phyloP scores from a whole-genome alignment of 2,329 filamentous ascomycete genomes.

The Orbilia quercus region DNA sequence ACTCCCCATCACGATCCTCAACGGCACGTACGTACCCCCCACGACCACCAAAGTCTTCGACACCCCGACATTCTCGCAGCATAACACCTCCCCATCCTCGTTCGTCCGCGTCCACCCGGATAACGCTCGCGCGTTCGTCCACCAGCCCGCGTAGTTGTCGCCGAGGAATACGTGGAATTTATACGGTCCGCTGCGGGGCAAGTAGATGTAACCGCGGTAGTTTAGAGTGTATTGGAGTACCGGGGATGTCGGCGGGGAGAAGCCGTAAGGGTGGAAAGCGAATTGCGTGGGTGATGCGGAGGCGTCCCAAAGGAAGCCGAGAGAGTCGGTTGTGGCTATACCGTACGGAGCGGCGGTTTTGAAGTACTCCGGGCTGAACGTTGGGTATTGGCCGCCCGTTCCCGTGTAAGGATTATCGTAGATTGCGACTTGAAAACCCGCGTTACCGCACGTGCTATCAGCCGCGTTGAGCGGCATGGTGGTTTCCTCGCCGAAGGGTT shows the following conservation, averaged over 20 bases:
- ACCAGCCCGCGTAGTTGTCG: slow-evolving; percentile 11
- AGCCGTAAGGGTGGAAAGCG: slow-evolving; percentile 13
- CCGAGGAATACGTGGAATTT: not conserved
- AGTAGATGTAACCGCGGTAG: slow-evolving; percentile 31
- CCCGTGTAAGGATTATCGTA: not conserved
- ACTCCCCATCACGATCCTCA: slow-evolving; percentile 14
- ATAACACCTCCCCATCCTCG: not conserved
- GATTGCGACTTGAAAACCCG: slow-evolving; percentile 13
- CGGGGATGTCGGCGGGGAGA: not conserved
- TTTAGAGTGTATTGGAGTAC: slow-evolving; percentile 7
- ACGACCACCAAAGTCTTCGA: not conserved
- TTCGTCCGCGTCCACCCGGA: slow-evolving; percentile 10
- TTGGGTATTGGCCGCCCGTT: not conserved
- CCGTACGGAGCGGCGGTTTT: not conserved
- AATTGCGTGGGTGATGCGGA: not conserved
- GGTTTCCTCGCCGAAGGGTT: slow-evolving; percentile 16
- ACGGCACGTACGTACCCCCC: slow-evolving; percentile 8
- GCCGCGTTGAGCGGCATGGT: not conserved
- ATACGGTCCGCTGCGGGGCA: not conserved
- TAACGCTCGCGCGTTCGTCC: not conserved
- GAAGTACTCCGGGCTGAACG: not conserved
- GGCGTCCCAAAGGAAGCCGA: slow-evolving; percentile 12
- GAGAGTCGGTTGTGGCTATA: not conserved
- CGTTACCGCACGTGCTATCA: slow-evolving; percentile 7
- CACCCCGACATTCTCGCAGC: not conserved